Percentiles rank a stretch among this genome's conserved stretches.
phyloP scores from a whole-genome alignment of 352 stramenopile species.

The Phytophthora lateralis region DNA sequence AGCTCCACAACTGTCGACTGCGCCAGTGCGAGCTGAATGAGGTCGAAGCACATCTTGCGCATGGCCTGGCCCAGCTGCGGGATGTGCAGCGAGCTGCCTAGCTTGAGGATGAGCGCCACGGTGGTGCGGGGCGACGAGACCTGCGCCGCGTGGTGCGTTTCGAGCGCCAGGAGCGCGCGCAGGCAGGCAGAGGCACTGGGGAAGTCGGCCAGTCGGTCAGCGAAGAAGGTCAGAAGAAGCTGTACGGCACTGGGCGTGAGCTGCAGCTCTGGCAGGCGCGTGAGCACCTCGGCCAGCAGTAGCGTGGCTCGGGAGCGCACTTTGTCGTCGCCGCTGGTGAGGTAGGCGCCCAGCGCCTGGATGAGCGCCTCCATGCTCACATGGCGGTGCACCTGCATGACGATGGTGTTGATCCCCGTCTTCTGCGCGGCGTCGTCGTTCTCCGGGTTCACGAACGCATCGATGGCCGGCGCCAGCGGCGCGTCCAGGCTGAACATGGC shows the following conservation, averaged over 20 bases:
- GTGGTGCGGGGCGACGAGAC: conserved; percentile 54
- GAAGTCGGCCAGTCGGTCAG: conserved; percentile 83
- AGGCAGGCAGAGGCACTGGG: conserved; percentile 82
- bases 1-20: conserved; percentile 60
- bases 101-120: conserved; percentile 67
- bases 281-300: conserved; percentile 88
- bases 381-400: conserved; percentile 87
- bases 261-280: conserved; percentile 85
- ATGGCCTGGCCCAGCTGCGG: conserved; percentile 85
- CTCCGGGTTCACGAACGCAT: conserved; percentile 86
- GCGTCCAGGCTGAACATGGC: conserved; percentile 87
- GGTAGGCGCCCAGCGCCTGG: conserved; percentile 67
- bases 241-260: conserved; percentile 72
- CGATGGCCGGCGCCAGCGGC: conserved; percentile 82
- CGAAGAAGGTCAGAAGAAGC: conserved; percentile 86
- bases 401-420: conserved; percentile 86
- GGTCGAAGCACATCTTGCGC: conserved; percentile 85
- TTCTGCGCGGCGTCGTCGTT: conserved; percentile 85
- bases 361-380: conserved; percentile 83
- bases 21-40: conserved; percentile 76
- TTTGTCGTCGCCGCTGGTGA: conserved; percentile 84
- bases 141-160: conserved; percentile 69
- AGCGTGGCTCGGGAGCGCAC: conserved; percentile 79
- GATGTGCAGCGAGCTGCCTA: conserved; percentile 71
- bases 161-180: conserved; percentile 74